These are phyloP conservation scores for Letharia lupina DNA, from an alignment of 495 filamentous ascomycete species.

Conservation along the genomic window DNA sequence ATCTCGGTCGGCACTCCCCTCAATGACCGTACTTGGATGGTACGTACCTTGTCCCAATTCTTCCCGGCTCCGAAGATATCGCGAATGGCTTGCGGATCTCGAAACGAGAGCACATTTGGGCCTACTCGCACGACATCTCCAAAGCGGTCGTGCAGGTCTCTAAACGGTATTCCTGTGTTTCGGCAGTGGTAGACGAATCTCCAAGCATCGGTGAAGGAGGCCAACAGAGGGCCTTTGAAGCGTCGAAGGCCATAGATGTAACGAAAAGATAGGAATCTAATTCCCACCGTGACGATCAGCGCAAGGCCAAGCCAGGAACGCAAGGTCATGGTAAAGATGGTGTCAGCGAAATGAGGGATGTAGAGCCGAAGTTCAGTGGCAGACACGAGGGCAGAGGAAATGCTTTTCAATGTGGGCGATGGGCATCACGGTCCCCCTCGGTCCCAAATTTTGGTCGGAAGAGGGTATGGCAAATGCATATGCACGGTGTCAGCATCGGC, in stretches of 20 bases:
- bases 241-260: slow-evolving; percentile 44
- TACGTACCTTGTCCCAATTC: slow-evolving; percentile 61
- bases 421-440: background rate
- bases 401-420: background rate
- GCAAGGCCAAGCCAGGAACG: background rate
- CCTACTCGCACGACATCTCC: slow-evolving; percentile 64
- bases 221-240: slow-evolving; percentile 60
- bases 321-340: background rate
- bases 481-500: no score
- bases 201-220: slow-evolving; percentile 60
- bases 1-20: background rate
- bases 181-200: slow-evolving; percentile 37
- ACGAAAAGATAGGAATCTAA: slow-evolving; percentile 5
- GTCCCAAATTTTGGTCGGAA: background rate
- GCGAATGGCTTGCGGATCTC: slow-evolving; percentile 58
- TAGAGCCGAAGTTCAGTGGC: background rate
- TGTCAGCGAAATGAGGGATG: background rate
- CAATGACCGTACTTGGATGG: background rate
- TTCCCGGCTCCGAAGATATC: slow-evolving; percentile 76
- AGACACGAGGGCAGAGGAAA: background rate
- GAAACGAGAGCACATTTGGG: slow-evolving; percentile 59
- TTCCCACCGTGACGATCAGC: background rate
- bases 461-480: no score
- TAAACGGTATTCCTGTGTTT: slow-evolving; percentile 8
- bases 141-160: slow-evolving; percentile 61